Evolutionary conservation across 306 rosid genomes (phyloP).

Genomic region (Glycyrrhiza uralensis): DNA sequence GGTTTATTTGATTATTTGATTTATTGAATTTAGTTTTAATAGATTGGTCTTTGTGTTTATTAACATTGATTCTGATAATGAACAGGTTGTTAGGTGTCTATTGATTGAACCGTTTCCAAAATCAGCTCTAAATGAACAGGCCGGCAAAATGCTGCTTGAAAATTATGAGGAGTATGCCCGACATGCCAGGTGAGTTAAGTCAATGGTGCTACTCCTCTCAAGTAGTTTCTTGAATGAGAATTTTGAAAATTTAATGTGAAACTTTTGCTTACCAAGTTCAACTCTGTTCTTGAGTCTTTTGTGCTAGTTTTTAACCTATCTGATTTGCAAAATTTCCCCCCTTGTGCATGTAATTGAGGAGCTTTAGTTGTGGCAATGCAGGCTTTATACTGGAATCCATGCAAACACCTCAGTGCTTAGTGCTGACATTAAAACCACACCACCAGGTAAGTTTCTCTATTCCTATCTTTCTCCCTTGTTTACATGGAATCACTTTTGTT

Average conservation of each 20-base stretch:
- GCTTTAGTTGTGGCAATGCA: slow-evolving; percentile 32
- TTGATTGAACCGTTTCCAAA: slow-evolving; percentile 99
- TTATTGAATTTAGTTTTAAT: slow-evolving; percentile 7
- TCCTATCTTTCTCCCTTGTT: slow-evolving; percentile 15
- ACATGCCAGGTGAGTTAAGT: slow-evolving; percentile 80
- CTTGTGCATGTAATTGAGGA: background rate
- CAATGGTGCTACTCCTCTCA: background rate
- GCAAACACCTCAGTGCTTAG: slow-evolving; percentile 64
- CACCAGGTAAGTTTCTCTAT: slow-evolving; percentile 55
- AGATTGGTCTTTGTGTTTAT: background rate
- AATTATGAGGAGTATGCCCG: slow-evolving; percentile 95
- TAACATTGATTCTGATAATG: slow-evolving; percentile 1
- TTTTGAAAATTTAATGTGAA: background rate
- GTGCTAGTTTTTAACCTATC: background rate
- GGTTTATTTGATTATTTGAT: too few species aligned
- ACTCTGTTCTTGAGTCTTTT: background rate
- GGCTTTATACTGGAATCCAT: slow-evolving; percentile 91
- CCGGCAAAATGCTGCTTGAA: slow-evolving; percentile 91
- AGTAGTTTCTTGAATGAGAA: background rate
- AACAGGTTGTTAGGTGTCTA: slow-evolving; percentile 94
- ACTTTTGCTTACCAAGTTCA: background rate
- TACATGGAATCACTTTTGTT: too few species aligned
- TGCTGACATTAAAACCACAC: slow-evolving; percentile 57
- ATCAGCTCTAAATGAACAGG: slow-evolving; percentile 96
- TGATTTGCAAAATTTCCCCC: background rate